These are phyloP conservation scores for Citrus trifoliata DNA, from an alignment of 345 rosid genomes.

Conservation along the genomic window DNA sequence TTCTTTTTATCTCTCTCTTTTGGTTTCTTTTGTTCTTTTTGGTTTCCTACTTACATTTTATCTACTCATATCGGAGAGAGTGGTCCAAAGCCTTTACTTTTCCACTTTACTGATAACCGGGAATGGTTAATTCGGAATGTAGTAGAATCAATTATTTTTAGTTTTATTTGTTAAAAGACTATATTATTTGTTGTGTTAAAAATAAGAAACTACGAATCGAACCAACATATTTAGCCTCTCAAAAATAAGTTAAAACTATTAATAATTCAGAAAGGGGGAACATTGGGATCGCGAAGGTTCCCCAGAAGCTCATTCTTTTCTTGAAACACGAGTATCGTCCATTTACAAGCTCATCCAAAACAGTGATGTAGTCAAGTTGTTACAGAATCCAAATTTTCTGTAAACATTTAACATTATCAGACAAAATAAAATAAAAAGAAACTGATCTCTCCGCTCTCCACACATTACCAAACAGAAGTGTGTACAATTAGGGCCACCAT, in stretches of 20 bases:
- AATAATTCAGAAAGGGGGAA: no score
- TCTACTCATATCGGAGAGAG: no score
- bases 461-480: conserved; percentile 15
- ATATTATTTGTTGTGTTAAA: background rate
- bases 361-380: conserved; percentile 12
- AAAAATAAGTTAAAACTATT: no score
- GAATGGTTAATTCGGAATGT: background rate
- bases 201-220: background rate
- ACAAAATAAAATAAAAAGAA: background rate
- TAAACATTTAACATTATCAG: background rate
- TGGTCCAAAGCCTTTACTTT: background rate
- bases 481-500: background rate
- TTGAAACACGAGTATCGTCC: background rate
- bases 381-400: background rate
- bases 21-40: no score
- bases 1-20: no score
- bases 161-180: no score
- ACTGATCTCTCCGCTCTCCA: background rate
- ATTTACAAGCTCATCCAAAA: conserved; percentile 12
- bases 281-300: no score
- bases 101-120: background rate
- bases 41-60: no score
- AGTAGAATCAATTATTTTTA: background rate
- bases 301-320: no score
- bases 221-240: background rate